phyloP scores from a whole-genome alignment of 148 eudicot species.

The Rhododendron ferrugineum region DNA sequence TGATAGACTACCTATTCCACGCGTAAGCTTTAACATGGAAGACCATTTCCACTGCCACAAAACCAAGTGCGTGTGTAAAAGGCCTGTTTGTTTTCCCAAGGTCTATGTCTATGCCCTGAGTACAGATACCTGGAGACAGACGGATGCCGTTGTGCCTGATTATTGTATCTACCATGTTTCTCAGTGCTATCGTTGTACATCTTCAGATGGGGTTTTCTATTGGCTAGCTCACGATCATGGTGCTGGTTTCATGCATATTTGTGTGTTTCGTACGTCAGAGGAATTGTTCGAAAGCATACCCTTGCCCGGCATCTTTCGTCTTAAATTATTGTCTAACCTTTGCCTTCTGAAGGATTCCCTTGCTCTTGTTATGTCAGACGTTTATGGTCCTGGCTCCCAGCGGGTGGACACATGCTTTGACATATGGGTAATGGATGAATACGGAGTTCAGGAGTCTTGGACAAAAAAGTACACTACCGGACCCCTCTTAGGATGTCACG shows the following conservation, averaged over 20 bases:
- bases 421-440: neutral
- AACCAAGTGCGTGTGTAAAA: neutral
- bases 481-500: neutral
- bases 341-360: neutral
- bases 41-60: neutral
- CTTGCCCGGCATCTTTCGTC: neutral
- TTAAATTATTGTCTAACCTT: neutral
- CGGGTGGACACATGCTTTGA: neutral
- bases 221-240: neutral
- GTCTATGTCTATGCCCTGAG: neutral
- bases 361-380: neutral
- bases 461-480: neutral
- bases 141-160: neutral
- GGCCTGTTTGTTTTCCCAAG: neutral
- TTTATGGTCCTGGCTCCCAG: neutral
- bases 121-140: neutral
- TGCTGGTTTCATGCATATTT: neutral
- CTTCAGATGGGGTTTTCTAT: neutral
- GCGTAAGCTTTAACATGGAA: neutral
- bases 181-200: neutral
- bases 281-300: neutral
- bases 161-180: neutral
- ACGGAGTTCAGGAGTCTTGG: neutral
- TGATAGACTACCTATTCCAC: neutral
- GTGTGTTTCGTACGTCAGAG: neutral